Conservation (phyloP, 2,329 filamentous ascomycete genomes). For the Macroventuria anomochaeta region DNA sequence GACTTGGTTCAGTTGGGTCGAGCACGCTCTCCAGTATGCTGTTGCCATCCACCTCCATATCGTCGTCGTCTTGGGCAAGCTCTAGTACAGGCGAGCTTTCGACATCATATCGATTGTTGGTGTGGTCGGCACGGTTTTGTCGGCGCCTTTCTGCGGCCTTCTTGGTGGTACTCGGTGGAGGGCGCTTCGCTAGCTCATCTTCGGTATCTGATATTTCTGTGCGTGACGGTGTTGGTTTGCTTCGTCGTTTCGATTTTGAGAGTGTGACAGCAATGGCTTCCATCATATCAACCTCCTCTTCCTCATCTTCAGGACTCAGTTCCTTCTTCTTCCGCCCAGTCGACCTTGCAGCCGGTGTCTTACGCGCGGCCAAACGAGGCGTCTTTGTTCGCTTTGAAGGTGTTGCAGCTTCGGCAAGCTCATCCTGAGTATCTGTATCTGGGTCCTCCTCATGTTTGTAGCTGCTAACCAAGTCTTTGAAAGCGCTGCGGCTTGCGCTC, state of each 20-base stretch:
- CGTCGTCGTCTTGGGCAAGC: conserved; percentile 25
- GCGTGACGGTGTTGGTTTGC: conserved; percentile 13
- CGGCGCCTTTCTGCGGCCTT: conserved; percentile 29
- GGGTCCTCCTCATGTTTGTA: conserved; percentile 12
- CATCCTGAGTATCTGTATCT: conserved; percentile 28
- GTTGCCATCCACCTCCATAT: conserved; percentile 39
- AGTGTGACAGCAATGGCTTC: conserved; percentile 21
- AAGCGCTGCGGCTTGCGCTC: conserved; percentile 23
- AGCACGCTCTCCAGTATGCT: conserved; percentile 42
- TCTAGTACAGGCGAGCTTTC: conserved; percentile 22
- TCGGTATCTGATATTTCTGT: conserved; percentile 27
- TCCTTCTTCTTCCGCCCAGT: conserved; percentile 22
- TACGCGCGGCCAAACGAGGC: conserved; percentile 21
- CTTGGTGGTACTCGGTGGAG: conserved; percentile 23
- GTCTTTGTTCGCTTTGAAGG: conserved; percentile 26
- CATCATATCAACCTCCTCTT: conserved; percentile 17
- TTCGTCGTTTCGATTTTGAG: conserved; percentile 22
- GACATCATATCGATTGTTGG: conserved; percentile 31
- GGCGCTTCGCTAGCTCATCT: conserved; percentile 27
- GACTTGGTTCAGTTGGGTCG: conserved; percentile 45
- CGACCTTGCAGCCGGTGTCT: conserved; percentile 17
- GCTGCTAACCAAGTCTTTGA: conserved; percentile 19
- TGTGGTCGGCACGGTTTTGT: conserved; percentile 38
- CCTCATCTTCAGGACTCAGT: conserved; percentile 10
- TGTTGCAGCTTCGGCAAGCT: conserved; percentile 21